phyloP scores from a whole-genome alignment of 1,139 yeast genomes.

The Candida tropicalis region DNA sequence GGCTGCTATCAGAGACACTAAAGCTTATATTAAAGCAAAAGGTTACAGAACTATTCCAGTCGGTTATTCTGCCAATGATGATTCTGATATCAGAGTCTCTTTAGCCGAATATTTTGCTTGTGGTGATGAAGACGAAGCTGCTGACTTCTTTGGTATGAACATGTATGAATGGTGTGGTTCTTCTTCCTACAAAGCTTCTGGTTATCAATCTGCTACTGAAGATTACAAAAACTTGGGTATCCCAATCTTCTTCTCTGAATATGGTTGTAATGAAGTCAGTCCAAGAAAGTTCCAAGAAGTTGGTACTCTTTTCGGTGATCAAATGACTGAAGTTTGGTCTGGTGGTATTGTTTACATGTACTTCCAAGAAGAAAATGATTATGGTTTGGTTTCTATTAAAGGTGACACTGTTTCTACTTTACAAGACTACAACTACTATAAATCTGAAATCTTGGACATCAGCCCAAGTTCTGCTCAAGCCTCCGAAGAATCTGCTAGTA shows the following conservation, averaged over 20 bases:
- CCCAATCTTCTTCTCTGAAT: constrained; percentile 89
- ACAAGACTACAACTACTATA: constrained; percentile 49
- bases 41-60: constrained; percentile 77
- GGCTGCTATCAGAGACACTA: constrained; percentile 87
- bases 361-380: constrained; percentile 77
- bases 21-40: constrained; percentile 67
- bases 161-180: constrained; percentile 96
- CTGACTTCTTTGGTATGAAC: constrained; percentile 92
- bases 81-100: constrained; percentile 64
- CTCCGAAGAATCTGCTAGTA: constrained; percentile 25
- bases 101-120: constrained; percentile 85
- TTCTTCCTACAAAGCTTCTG: constrained; percentile 64
- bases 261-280: constrained; percentile 73
- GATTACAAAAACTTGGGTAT: constrained; percentile 71
- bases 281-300: constrained; percentile 80
- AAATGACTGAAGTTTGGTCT: constrained; percentile 84
- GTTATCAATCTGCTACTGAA: constrained; percentile 72
- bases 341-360: constrained; percentile 93
- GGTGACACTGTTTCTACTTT: constrained; percentile 42
- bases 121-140: constrained; percentile 64
- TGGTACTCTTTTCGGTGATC: constrained; percentile 55
- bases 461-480: constrained; percentile 45
- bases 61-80: constrained; percentile 90
- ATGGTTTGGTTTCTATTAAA: constrained; percentile 70
- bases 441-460: constrained; percentile 60